Evolutionary conservation across 2,329 filamentous ascomycete species (phyloP).

Genomic region (Xylariales sp.): DNA sequence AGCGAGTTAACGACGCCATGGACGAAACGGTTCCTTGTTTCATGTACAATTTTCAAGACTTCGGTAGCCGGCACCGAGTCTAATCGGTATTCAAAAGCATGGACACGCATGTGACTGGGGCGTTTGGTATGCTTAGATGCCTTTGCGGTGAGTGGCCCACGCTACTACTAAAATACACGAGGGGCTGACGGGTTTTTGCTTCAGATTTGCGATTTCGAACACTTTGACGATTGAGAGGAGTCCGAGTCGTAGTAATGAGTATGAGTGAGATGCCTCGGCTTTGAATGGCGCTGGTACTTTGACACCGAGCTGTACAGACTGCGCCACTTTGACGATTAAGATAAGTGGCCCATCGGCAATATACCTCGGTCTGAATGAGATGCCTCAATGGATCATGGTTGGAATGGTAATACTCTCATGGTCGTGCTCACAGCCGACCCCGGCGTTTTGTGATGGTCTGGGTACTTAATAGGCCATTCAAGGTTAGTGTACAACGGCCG

Average conservation of each 20-base stretch:
- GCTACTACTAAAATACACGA: background rate
- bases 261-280: constrained; percentile 41
- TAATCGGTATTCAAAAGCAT: constrained; percentile 40
- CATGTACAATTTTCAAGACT: constrained; percentile 34
- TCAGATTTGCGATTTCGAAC: constrained; percentile 44
- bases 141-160: constrained; percentile 36
- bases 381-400: constrained; percentile 32
- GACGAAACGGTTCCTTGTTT: constrained; percentile 34
- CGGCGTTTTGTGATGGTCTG: constrained; percentile 32
- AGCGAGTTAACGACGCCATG: constrained; percentile 32
- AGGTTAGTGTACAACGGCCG: constrained; percentile 23
- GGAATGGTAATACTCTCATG: constrained; percentile 37
- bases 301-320: constrained; percentile 13
- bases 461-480: constrained; percentile 26
- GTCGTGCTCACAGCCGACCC: constrained; percentile 37
- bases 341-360: constrained; percentile 25
- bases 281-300: constrained; percentile 27
- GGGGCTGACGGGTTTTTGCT: constrained; percentile 5
- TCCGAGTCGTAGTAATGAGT: constrained; percentile 40
- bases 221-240: constrained; percentile 42
- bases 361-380: constrained; percentile 29
- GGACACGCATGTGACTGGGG: constrained; percentile 36
- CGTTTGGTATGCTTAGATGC: constrained; percentile 41
- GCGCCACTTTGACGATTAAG: constrained; percentile 17
- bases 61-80: constrained; percentile 36